These are phyloP conservation scores for Cenococcum geophilum DNA, from an alignment of 495 filamentous ascomycete genomes.

Conservation along the genomic window DNA sequence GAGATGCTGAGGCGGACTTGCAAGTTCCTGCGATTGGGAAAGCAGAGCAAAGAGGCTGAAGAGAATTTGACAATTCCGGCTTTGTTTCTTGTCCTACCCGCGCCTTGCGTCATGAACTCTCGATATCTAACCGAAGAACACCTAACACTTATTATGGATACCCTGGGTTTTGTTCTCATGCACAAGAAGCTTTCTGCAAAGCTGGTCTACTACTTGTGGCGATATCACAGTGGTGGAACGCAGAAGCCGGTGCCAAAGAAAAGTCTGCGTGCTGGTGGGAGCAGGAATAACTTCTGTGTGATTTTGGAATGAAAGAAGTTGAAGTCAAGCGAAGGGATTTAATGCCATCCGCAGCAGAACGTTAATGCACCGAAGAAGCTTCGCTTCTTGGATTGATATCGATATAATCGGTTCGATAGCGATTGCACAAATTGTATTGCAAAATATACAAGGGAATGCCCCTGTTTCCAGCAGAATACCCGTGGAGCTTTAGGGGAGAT, in stretches of 20 bases:
- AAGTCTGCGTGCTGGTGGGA: slow-evolving; percentile 9
- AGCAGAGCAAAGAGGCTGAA: neutral
- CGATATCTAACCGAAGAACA: slow-evolving; percentile 76
- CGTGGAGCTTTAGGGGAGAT: no score
- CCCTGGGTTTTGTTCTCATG: slow-evolving; percentile 62
- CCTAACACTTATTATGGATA: slow-evolving; percentile 65
- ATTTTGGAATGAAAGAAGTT: slow-evolving; percentile 14
- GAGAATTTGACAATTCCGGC: slow-evolving; percentile 49
- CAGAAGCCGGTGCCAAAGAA: slow-evolving; percentile 11
- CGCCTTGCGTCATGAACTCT: slow-evolving; percentile 84
- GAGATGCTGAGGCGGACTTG: slow-evolving; percentile 79
- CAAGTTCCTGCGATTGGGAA: slow-evolving; percentile 50
- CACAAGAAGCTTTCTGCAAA: slow-evolving; percentile 70
- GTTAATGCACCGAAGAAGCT: no score
- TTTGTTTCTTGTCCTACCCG: slow-evolving; percentile 85
- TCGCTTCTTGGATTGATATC: no score
- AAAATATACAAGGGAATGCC: no score
- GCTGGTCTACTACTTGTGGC: slow-evolving; percentile 86
- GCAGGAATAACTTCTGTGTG: slow-evolving; percentile 28
- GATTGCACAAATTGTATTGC: no score
- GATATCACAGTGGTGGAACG: slow-evolving; percentile 32
- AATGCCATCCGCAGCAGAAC: no score
- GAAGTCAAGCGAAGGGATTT: no score
- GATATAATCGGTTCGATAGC: no score
- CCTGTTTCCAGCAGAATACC: no score